Percentiles rank a stretch among this genome's conserved stretches.
phyloP scores from a whole-genome alignment of 1,284 basidiomycete species.

The Microbotryum silenes-acaulis region DNA sequence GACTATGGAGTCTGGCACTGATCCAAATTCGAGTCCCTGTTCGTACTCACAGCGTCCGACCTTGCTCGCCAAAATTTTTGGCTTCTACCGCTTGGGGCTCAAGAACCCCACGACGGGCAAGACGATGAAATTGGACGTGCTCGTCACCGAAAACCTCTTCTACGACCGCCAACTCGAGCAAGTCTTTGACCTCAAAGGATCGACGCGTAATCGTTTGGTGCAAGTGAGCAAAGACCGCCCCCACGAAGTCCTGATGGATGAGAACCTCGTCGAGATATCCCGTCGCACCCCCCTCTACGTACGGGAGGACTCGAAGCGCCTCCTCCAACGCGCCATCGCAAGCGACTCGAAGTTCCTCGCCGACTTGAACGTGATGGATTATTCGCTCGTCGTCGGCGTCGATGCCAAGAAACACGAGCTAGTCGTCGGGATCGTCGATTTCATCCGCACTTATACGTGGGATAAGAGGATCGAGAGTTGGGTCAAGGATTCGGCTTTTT shows the following conservation, averaged over 20 bases:
- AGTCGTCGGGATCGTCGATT: constrained; percentile 95
- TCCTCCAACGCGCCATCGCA: constrained; percentile 78
- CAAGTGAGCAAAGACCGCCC: constrained; percentile 72
- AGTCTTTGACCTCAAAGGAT: constrained; percentile 91
- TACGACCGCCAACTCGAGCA: constrained; percentile 60
- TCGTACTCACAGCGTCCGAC: constrained; percentile 63
- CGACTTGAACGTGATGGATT: constrained; percentile 98
- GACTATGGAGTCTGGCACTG: neutral
- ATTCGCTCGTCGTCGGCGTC: constrained; percentile 90
- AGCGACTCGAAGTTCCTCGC: constrained; percentile 82
- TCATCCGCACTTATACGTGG: constrained; percentile 90
- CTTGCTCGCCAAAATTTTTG: constrained; percentile 91
- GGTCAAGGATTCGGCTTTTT: constrained; percentile 88
- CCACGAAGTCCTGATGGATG: constrained; percentile 88
- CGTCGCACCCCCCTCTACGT: constrained; percentile 73
- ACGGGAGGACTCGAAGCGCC: constrained; percentile 88
- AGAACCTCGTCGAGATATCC: constrained; percentile 47
- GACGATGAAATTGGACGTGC: constrained; percentile 82
- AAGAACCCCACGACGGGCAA: constrained; percentile 70
- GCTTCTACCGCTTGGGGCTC: constrained; percentile 92
- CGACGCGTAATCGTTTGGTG: constrained; percentile 78
- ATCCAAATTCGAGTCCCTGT: neutral
- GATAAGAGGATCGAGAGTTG: constrained; percentile 97
- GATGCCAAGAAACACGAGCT: constrained; percentile 54
- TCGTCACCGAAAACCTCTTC: constrained; percentile 91